A percentile compares a stretch with the other conserved stretches of the same genome.
Conservation (phyloP, 176 grass and related monocot species). For the Pontederia paniculata region DNA sequence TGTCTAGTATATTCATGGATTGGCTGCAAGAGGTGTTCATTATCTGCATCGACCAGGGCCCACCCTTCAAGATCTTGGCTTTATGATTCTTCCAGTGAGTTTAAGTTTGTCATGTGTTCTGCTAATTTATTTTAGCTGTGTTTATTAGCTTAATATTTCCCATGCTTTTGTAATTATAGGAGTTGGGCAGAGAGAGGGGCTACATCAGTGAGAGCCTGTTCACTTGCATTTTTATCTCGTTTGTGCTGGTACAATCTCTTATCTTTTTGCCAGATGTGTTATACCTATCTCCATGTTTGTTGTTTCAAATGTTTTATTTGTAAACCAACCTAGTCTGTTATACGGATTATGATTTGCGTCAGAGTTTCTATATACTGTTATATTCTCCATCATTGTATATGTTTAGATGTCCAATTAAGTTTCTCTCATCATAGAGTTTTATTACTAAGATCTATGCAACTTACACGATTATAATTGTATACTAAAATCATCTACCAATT, state of each 20-base stretch:
- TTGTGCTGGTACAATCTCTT: slow-evolving; percentile 54
- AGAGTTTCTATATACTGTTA: too few species aligned
- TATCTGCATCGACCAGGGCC: slow-evolving; percentile 92
- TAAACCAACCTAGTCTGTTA: neutral
- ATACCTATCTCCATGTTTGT: neutral
- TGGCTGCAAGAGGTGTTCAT: slow-evolving; percentile 93
- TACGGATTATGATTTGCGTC: too few species aligned
- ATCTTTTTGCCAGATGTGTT: slow-evolving; percentile 16
- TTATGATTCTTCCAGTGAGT: slow-evolving; percentile 85
- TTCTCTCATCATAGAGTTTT: too few species aligned
- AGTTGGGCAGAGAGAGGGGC: slow-evolving; percentile 71
- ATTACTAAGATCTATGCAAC: too few species aligned
- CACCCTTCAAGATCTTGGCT: slow-evolving; percentile 84
- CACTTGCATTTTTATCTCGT: slow-evolving; percentile 76
- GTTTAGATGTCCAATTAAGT: too few species aligned
- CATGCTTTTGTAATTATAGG: slow-evolving; percentile 35
- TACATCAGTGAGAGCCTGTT: slow-evolving; percentile 89
- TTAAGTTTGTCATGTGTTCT: neutral
- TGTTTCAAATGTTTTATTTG: neutral
- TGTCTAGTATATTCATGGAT: slow-evolving; percentile 78
- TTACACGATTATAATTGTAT: too few species aligned
- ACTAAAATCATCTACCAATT: too few species aligned
- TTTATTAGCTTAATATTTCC: neutral
- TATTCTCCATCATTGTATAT: too few species aligned
- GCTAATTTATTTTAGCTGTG: neutral